Conservation (phyloP, 148 eudicot genomes). For the Persicaria tinctoria region DNA sequence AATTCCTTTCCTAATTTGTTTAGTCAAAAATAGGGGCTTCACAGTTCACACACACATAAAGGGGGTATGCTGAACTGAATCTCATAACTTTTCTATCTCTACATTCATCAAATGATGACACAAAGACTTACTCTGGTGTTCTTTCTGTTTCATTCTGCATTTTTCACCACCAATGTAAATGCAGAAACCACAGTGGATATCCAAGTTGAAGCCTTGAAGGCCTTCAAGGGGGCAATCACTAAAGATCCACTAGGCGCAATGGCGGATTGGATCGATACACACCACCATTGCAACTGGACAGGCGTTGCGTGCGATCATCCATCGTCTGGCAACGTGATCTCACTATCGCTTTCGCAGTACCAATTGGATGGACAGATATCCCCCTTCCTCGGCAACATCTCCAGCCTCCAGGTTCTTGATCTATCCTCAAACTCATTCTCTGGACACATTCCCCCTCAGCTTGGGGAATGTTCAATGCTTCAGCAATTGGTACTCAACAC, state of each 20-base stretch:
- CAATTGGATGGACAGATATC: conserved; percentile 57
- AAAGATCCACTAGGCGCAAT: conserved; percentile 54
- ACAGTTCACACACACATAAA: too few species aligned
- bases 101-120: conserved; percentile 2
- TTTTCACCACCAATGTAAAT: background rate
- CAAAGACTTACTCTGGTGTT: background rate
- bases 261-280: conserved; percentile 42
- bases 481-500: conserved; percentile 25
- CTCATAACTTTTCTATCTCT: too few species aligned
- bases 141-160: background rate
- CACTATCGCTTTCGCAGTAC: conserved; percentile 33
- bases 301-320: conserved; percentile 52
- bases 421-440: conserved; percentile 44
- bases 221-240: conserved; percentile 48
- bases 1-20: too few species aligned
- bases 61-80: too few species aligned
- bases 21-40: too few species aligned
- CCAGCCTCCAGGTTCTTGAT: conserved; percentile 69
- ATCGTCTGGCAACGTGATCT: conserved; percentile 27
- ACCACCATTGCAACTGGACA: conserved; percentile 77
- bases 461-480: conserved; percentile 52
- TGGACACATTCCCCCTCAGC: conserved; percentile 56
- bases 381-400: conserved; percentile 51
- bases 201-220: conserved; percentile 35
- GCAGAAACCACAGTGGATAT: background rate